These are phyloP conservation scores for Plectosphaerella plurivora DNA, from an alignment of 2,329 filamentous ascomycete species.

Conservation along the genomic window DNA sequence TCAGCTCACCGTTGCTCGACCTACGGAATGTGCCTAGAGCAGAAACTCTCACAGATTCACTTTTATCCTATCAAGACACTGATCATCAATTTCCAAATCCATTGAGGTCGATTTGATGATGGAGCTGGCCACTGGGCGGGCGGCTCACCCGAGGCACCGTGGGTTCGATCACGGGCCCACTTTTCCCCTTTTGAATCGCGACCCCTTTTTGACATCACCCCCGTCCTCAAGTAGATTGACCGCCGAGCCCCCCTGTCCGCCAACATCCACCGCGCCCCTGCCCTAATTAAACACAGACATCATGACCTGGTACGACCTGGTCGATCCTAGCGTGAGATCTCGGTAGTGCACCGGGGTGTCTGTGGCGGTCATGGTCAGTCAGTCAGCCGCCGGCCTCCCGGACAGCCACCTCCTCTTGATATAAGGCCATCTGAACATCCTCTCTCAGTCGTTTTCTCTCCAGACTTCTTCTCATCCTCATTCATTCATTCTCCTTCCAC, in stretches of 20 bases:
- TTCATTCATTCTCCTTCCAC: slow-evolving; percentile 10
- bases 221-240: neutral
- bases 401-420: neutral
- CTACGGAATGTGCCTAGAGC: no score
- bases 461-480: slow-evolving; percentile 6
- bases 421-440: neutral
- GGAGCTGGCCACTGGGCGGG: no score
- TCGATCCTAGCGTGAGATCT: slow-evolving; percentile 3
- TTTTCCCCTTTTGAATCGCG: no score
- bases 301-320: neutral
- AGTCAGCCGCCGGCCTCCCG: neutral
- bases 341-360: neutral
- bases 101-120: no score
- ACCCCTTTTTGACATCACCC: neutral
- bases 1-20: no score
- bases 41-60: no score
- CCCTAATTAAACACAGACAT: neutral
- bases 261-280: slow-evolving; percentile 1
- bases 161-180: no score
- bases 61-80: no score
- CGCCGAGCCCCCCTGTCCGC: neutral
- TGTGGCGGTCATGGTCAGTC: neutral
- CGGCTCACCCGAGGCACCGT: no score
- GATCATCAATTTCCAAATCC: no score
- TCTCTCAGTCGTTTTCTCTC: neutral